A percentile compares a stretch with the other conserved stretches of the same genome.
Evolutionary conservation across 78 protist species (phyloP).

Genomic region (Dictyostelium discoideum): dicty_2.7 NC_007089.4:4844001-4844500

Average conservation of each 20-base stretch:
- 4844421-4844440: not conserved
- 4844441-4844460: not conserved
- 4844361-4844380: not conserved
- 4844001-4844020: not conserved
- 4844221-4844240: not conserved
- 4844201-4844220: not conserved
- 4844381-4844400: not conserved
- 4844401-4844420: slow-evolving; percentile 7
- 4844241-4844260: not conserved
- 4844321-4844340: not conserved
- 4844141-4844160: not conserved
- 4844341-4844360: not conserved
- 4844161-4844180: not conserved
- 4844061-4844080: not conserved
- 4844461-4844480: not conserved
- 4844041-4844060: not conserved
- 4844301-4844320: not conserved
- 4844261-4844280: not conserved
- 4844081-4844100: not conserved
- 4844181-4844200: not conserved
- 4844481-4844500: not conserved
- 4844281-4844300: not conserved
- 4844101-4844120: not conserved
- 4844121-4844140: not conserved
- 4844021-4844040: not conserved